A percentile compares a stretch with the other conserved stretches of the same genome.
Evolutionary conservation across 495 filamentous ascomycete genomes (phyloP).

Genomic region (Staphylotrichum longicolle): DNA sequence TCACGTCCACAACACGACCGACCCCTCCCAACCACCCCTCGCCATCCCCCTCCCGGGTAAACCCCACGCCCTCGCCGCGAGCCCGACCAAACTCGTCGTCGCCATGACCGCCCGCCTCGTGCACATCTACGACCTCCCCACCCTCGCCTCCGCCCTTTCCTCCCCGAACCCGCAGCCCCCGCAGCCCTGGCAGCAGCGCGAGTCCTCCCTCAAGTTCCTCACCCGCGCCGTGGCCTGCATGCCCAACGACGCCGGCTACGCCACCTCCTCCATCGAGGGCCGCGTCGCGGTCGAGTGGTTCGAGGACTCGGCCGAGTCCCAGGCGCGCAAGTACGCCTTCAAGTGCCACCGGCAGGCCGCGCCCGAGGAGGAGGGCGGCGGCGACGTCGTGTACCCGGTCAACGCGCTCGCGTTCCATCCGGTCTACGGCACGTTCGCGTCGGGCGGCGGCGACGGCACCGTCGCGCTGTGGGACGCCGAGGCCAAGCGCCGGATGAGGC

Average conservation of each 20-base stretch:
- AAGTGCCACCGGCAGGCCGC: slow-evolving; percentile 85
- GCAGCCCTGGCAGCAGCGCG: slow-evolving; percentile 83
- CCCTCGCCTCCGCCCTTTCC: slow-evolving; percentile 57
- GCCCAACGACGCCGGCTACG: slow-evolving; percentile 91
- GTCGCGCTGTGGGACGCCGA: slow-evolving; percentile 96
- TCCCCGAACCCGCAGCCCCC: slow-evolving; percentile 43
- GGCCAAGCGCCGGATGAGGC: slow-evolving; percentile 83
- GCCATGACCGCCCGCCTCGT: slow-evolving; percentile 91
- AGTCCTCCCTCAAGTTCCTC: slow-evolving; percentile 93
- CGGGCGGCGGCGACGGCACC: slow-evolving; percentile 88
- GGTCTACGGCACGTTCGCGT: slow-evolving; percentile 84
- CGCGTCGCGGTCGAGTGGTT: slow-evolving; percentile 97
- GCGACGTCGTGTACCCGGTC: slow-evolving; percentile 92
- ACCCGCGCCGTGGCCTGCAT: slow-evolving; percentile 93
- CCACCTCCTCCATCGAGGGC: slow-evolving; percentile 84
- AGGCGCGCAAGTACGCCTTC: slow-evolving; percentile 94
- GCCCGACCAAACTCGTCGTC: slow-evolving; percentile 80
- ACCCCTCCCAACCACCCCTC: slow-evolving; percentile 44
- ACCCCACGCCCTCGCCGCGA: slow-evolving; percentile 80
- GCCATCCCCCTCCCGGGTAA: slow-evolving; percentile 72
- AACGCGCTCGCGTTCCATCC: slow-evolving; percentile 94
- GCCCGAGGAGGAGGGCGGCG: slow-evolving; percentile 52
- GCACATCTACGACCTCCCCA: slow-evolving; percentile 85
- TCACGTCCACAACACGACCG: slow-evolving; percentile 67
- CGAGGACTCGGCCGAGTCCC: slow-evolving; percentile 77